Evolutionary conservation across 345 rosid species (phyloP), one percentile per base, ranked within the genome.

Genomic region (Hibiscus mutabilis): DNA sequence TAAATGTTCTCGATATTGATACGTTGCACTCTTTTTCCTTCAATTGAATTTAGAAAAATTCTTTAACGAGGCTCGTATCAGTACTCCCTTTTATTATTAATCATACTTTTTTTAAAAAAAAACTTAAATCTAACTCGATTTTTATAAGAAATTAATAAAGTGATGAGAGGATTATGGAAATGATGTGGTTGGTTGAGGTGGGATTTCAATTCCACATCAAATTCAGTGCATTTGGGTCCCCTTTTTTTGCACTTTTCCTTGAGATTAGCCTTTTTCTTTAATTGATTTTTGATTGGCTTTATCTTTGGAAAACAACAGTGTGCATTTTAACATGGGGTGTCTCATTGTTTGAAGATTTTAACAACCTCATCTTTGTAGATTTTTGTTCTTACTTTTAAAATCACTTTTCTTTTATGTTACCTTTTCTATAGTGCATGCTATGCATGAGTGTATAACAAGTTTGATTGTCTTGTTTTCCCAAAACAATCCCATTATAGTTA

Each of bases 151-250:
- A 15, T 31, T 6, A 35, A 35, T 35, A 66, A 47, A 66, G 15
- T 47, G 4, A 25, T 47, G 40, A 47, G 40, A 47, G 40, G 70
- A 27, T 33, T 40, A 19, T 27, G 66, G 31, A 76, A 60, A 55
- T 35, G 68, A n/a, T 12, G 37, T 49, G 55, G 60, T 33, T 69
- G 79, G 68, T 9, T 33, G 68, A 68, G 69, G 69, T 76, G 77
- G 46, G 18, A 19, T 64, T 51, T 33, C 19, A 37, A n/a, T 46
- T 2, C 15, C 4, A 22, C 18, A 24, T 73, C 66, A 65, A 27
- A 65, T 58, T 76, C 60, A 65, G 51, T 31, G 16, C 60, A 15
- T 35, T 58, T 58, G 40, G 64, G 49, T 37, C 53, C 55, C 19
- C 7, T 1, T 3, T 40, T 31, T 24, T 9, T 37, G 16, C 40